phyloP scores from a whole-genome alignment of 1,284 basidiomycete species.

The Cutaneotrichosporon mucoides region DNA sequence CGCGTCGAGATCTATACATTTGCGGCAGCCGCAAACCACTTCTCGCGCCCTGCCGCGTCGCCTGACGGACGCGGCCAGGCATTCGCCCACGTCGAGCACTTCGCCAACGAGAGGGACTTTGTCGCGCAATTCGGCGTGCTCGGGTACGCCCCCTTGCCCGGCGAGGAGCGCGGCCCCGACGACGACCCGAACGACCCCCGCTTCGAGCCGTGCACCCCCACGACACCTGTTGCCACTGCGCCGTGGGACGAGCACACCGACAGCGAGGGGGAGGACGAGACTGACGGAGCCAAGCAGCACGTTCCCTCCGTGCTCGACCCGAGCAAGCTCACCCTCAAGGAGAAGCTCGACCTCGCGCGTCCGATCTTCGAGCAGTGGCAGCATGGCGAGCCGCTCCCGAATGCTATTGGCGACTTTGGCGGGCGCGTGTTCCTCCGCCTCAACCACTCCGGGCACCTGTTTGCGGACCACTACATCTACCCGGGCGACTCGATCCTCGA shows the following conservation, averaged over 20 bases:
- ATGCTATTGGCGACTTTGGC: conserved; percentile 25
- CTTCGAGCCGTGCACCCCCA: background rate
- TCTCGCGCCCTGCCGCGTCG: conserved; percentile 16
- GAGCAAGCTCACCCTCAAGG: background rate
- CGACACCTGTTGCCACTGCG: background rate
- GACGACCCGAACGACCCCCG: background rate
- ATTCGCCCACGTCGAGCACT: conserved; percentile 34
- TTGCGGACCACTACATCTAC: conserved; percentile 31
- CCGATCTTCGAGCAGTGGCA: background rate
- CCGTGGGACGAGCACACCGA: conserved; percentile 3
- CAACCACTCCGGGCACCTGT: conserved; percentile 27
- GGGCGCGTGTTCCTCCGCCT: conserved; percentile 32
- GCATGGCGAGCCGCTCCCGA: conserved; percentile 8
- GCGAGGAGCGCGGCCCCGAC: background rate
- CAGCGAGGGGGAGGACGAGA: background rate
- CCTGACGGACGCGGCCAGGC: conserved; percentile 4
- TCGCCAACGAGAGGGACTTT: conserved; percentile 35
- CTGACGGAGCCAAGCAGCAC: no score
- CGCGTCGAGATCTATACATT: conserved; percentile 42
- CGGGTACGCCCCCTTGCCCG: background rate
- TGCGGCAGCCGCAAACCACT: conserved; percentile 37
- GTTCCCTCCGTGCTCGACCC: background rate
- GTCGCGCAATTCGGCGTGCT: conserved; percentile 30
- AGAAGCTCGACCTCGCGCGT: background rate
- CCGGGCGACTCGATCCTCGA: conserved; percentile 27